phyloP scores from a whole-genome alignment of 208 protist species.

The Leishmania major region DNA sequence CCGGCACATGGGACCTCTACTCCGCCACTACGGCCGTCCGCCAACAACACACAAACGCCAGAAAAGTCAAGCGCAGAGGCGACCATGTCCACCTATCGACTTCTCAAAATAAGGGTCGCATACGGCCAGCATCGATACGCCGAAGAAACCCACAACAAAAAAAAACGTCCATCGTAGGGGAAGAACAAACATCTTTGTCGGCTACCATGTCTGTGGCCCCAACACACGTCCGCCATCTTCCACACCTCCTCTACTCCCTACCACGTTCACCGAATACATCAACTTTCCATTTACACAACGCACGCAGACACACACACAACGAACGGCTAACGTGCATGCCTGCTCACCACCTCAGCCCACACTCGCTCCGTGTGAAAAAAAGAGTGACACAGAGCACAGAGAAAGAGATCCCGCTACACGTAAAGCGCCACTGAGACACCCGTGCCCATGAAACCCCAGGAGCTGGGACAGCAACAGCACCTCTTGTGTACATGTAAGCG shows the following conservation, averaged over 20 bases:
- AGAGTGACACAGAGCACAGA: not conserved
- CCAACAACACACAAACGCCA: not conserved
- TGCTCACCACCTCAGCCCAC: not conserved
- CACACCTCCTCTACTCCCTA: not conserved
- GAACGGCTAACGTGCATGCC: not conserved
- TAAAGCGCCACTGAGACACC: not conserved
- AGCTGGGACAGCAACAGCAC: not conserved
- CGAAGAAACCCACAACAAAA: constrained; percentile 9
- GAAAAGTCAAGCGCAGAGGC: not conserved
- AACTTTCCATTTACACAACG: not conserved
- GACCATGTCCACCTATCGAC: not conserved
- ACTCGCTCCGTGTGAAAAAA: no score
- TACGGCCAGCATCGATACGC: not conserved
- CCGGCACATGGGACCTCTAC: not conserved
- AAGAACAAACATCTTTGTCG: no score
- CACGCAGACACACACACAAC: not conserved
- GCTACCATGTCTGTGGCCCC: not conserved
- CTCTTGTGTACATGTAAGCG: not conserved
- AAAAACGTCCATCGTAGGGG: constrained; percentile 11
- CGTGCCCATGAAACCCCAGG: not conserved
- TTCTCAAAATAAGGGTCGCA: not conserved
- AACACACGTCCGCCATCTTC: not conserved
- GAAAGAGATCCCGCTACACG: not conserved
- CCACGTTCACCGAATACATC: not conserved
- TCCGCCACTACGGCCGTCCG: not conserved